phyloP scores from a whole-genome alignment of 148 eudicot genomes.

The Polygonum maritimum region DNA sequence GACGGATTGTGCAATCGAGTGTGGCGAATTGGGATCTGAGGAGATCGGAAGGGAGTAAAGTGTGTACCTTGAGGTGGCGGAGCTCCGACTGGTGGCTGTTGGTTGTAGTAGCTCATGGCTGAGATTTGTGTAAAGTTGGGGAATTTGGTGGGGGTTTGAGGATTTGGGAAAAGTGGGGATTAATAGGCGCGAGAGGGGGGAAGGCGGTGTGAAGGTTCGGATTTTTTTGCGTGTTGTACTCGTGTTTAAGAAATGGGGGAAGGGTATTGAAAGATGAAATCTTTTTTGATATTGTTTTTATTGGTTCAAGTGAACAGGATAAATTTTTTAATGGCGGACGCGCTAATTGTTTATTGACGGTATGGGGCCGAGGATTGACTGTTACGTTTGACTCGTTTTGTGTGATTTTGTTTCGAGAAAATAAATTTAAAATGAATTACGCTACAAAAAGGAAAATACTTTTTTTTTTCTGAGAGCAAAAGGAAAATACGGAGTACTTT shows the following conservation, averaged over 20 bases:
- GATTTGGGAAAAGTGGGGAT: background rate
- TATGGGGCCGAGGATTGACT: background rate
- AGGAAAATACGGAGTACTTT: no score
- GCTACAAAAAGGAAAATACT: no score
- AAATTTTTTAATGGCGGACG: background rate
- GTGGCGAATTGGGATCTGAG: background rate
- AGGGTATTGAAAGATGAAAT: no score
- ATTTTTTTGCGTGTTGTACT: background rate
- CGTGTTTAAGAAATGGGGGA: no score
- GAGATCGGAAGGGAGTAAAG: no score
- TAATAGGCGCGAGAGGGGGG: constrained; percentile 1
- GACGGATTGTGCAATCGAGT: background rate
- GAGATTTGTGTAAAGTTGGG: background rate
- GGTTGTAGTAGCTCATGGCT: constrained; percentile 71
- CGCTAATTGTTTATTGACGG: background rate
- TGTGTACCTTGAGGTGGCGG: constrained; percentile 75
- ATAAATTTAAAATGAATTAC: no score
- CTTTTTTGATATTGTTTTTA: no score
- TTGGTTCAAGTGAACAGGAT: background rate
- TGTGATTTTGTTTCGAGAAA: background rate
- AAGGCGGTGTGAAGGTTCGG: background rate
- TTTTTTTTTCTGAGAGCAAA: no score
- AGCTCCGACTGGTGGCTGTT: constrained; percentile 73
- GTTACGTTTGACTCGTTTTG: background rate
- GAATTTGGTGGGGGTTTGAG: background rate